Conservation (phyloP, 1,284 basidiomycete genomes). For the Sporisorium reilianum region DNA sequence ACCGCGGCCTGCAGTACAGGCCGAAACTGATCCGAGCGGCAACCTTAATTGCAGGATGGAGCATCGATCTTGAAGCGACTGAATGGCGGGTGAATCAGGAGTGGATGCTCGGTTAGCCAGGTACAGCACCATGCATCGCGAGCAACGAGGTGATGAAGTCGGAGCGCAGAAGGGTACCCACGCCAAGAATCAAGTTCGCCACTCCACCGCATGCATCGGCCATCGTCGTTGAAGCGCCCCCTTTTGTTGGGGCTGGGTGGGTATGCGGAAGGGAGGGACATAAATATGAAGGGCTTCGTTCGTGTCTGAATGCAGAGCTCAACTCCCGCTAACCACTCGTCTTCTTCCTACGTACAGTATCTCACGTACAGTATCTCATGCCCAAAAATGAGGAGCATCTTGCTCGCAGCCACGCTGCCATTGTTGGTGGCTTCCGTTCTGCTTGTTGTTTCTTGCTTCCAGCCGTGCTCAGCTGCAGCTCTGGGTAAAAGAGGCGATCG, state of each 20-base stretch:
- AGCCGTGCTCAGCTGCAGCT: background rate
- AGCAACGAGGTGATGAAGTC: background rate
- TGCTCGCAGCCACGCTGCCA: background rate
- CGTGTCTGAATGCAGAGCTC: background rate
- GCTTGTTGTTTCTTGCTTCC: background rate
- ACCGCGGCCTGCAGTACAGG: background rate
- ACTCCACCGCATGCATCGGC: background rate
- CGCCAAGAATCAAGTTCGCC: background rate
- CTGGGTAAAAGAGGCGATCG: background rate
- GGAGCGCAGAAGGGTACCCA: background rate
- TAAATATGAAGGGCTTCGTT: background rate
- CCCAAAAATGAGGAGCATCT: background rate
- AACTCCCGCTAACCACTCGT: background rate
- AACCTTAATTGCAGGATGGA: background rate
- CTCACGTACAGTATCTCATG: too few species aligned
- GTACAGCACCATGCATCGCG: background rate
- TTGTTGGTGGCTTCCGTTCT: background rate
- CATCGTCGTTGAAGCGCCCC: background rate
- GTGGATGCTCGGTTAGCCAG: background rate
- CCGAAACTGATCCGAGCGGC: slow-evolving; percentile 2
- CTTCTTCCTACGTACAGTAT: background rate
- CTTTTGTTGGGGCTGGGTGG: background rate
- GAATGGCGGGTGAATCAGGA: background rate
- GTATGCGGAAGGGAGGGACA: background rate
- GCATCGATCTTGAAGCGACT: background rate